A percentile compares a stretch with the other conserved stretches of the same genome.
phyloP scores from a whole-genome alignment of 805 yeast species.

The Candida ficus region DNA sequence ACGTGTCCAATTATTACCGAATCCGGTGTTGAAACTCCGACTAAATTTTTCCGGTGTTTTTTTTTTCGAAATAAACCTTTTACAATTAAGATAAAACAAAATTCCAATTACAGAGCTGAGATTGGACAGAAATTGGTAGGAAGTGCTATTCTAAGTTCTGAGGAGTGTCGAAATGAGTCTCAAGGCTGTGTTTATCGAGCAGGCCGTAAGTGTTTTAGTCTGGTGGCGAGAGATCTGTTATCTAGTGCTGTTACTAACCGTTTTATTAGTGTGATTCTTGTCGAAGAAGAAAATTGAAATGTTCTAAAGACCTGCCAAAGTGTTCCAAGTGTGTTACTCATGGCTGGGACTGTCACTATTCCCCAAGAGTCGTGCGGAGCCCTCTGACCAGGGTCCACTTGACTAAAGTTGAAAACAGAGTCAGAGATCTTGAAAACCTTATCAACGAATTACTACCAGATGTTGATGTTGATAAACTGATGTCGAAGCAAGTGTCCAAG shows the following conservation, averaged over 20 bases:
- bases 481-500: slow-evolving; percentile 18
- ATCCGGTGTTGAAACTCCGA: background rate
- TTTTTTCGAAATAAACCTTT: background rate
- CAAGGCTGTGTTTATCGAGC: slow-evolving; percentile 25
- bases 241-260: background rate
- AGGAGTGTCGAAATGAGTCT: slow-evolving; percentile 6
- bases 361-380: slow-evolving; percentile 72
- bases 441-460: slow-evolving; percentile 40
- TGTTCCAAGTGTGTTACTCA: slow-evolving; percentile 73
- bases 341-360: slow-evolving; percentile 69
- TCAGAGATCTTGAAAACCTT: slow-evolving; percentile 40
- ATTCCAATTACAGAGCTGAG: background rate
- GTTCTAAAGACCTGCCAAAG: slow-evolving; percentile 73
- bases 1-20: background rate
- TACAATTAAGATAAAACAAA: no score
- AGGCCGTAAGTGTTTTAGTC: slow-evolving; percentile 19
- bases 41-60: background rate
- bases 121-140: no score
- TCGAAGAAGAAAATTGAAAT: slow-evolving; percentile 70
- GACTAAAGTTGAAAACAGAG: slow-evolving; percentile 65
- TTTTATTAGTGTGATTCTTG: slow-evolving; percentile 65
- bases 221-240: no score
- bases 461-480: slow-evolving; percentile 37
- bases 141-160: no score
- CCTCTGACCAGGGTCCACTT: slow-evolving; percentile 79